Evolutionary conservation across 164 flowering plant species (phyloP).

Genomic region (Buxus sempervirens): DNA sequence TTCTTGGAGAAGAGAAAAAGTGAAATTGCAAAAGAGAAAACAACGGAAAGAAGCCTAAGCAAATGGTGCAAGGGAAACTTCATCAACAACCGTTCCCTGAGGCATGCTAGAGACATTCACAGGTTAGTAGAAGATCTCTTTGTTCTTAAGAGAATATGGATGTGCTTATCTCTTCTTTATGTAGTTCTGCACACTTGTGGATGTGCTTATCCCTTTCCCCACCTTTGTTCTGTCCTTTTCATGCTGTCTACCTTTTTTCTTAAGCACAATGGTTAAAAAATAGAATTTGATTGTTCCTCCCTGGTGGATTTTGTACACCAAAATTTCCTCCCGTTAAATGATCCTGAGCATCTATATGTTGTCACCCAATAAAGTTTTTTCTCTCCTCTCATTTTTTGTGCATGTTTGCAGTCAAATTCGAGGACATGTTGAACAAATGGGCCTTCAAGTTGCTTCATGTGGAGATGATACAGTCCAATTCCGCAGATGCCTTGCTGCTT

Average conservation of each 20-base stretch:
- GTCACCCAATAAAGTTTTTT: too few species aligned
- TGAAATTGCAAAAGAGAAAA: conserved; percentile 39
- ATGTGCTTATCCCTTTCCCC: too few species aligned
- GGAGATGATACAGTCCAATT: conserved; percentile 82
- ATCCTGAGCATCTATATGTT: too few species aligned
- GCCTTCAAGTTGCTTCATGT: conserved; percentile 67
- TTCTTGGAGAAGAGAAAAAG: conserved; percentile 53
- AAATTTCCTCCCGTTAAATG: too few species aligned
- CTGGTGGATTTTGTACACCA: too few species aligned
- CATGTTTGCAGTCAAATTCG: conserved; percentile 69
- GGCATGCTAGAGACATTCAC: conserved; percentile 87
- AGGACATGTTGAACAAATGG: conserved; percentile 74
- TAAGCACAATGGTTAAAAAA: too few species aligned
- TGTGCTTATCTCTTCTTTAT: background rate
- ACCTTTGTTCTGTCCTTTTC: too few species aligned
- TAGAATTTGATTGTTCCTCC: too few species aligned
- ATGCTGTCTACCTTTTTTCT: too few species aligned
- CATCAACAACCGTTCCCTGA: conserved; percentile 71
- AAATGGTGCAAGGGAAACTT: conserved; percentile 96
- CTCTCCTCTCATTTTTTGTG: background rate
- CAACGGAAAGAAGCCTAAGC: conserved; percentile 48
- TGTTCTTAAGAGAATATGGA: background rate
- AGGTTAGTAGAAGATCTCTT: conserved; percentile 40
- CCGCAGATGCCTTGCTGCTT: conserved; percentile 88
- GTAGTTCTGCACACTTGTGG: background rate